phyloP scores from a whole-genome alignment of 768 basidiomycete species.

The Agaricus sinodeliciosus region DNA sequence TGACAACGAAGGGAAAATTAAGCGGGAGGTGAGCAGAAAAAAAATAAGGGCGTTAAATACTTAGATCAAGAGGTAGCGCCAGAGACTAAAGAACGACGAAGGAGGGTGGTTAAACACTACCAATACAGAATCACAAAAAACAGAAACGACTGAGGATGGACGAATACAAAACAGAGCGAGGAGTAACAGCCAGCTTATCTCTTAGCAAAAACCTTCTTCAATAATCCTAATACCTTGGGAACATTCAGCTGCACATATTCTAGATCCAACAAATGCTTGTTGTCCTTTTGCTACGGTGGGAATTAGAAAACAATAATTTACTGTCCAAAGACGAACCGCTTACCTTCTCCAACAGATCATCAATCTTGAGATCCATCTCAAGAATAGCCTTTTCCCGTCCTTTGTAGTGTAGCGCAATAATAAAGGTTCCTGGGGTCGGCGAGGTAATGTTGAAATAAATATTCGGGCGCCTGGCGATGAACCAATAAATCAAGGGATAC shows the following conservation, averaged over 20 bases:
- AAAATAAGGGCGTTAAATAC: constrained; percentile 6
- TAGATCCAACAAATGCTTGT: constrained; percentile 91
- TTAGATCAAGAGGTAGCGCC: constrained; percentile 7
- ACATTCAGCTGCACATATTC: constrained; percentile 98
- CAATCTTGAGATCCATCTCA: constrained; percentile 99
- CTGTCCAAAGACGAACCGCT: constrained; percentile 14
- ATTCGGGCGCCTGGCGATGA: constrained; percentile 71
- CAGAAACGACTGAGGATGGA: constrained; percentile 3
- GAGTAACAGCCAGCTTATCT: constrained; percentile 39
- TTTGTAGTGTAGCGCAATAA: constrained; percentile 98
- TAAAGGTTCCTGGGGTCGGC: constrained; percentile 96
- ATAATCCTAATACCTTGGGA: constrained; percentile 83
- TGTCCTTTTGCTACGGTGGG: constrained; percentile 89
- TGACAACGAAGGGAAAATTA: constrained; percentile 11
- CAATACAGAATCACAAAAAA: constrained; percentile 3
- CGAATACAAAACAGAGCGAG: constrained; percentile 13
- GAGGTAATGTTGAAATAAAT: constrained; percentile 99
- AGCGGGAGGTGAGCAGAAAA: neutral
- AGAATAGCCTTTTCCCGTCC: constrained; percentile 98
- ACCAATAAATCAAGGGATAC: constrained; percentile 8
- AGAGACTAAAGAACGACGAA: constrained; percentile 12
- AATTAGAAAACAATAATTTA: constrained; percentile 3
- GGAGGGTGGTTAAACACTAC: constrained; percentile 4
- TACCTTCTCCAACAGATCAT: constrained; percentile 96
- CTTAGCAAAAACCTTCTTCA: constrained; percentile 93